A percentile compares a stretch with the other conserved stretches of the same genome.
These are phyloP conservation scores for Plasmodium chabaudi DNA, from an alignment of 169 alveolate genomes.

Conservation along the genomic window DNA sequence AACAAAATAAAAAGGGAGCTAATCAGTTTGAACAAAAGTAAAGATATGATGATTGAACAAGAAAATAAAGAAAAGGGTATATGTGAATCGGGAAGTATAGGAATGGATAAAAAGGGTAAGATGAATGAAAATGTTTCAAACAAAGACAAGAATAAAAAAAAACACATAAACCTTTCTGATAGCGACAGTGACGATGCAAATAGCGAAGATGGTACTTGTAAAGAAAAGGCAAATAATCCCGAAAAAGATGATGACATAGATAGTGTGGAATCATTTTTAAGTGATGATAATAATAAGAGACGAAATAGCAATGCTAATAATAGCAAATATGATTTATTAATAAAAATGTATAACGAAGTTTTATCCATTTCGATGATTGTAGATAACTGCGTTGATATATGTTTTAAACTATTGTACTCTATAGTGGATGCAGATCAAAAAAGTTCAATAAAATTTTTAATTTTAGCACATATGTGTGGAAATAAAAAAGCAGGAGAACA, in stretches of 20 bases:
- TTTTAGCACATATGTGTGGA: constrained; percentile 84
- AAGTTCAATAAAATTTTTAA: constrained; percentile 80
- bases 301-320: not conserved
- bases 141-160: constrained; percentile 7
- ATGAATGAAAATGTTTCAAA: not conserved
- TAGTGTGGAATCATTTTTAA: not conserved
- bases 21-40: constrained; percentile 44
- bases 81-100: not conserved
- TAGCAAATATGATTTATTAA: constrained; percentile 37
- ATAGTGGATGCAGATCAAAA: constrained; percentile 84
- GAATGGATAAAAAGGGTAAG: not conserved
- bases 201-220: not conserved
- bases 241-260: not conserved
- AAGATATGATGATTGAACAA: constrained; percentile 40
- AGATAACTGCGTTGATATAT: constrained; percentile 63
- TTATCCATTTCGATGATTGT: constrained; percentile 52
- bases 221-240: not conserved
- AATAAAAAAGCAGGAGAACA: constrained; percentile 76
- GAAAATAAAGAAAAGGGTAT: not conserved
- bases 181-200: constrained; percentile 19
- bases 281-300: constrained; percentile 2
- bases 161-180: constrained; percentile 52
- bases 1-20: constrained; percentile 73
- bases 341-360: constrained; percentile 68
- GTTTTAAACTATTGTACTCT: constrained; percentile 76